Percentiles rank a stretch among this genome's conserved stretches.
Conservation (phyloP, 2,329 filamentous ascomycete species). For the Alternaria novae-zelandiae region DNA sequence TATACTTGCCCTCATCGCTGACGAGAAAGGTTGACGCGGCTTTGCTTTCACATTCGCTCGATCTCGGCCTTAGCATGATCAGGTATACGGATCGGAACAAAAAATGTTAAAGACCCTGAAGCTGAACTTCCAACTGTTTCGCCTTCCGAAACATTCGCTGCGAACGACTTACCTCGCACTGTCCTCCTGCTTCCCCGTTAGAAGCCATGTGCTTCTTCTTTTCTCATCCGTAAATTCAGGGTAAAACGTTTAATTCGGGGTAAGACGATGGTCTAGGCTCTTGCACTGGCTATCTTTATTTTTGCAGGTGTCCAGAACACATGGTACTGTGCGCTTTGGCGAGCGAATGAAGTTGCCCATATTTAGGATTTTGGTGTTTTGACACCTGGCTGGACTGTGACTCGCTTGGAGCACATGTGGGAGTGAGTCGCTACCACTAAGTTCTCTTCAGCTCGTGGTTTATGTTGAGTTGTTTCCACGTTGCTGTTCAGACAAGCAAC, state of each 20-base stretch:
- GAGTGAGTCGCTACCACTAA: not conserved
- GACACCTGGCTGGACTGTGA: not conserved
- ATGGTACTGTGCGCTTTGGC: not conserved
- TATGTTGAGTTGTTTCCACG: not conserved
- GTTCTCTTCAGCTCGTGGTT: not conserved
- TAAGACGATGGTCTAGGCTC: not conserved
- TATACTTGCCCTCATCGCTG: not conserved
- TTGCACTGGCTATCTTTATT: not conserved
- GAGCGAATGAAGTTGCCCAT: not conserved
- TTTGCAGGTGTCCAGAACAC: not conserved
- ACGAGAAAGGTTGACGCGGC: not conserved
- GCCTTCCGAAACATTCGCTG: not conserved
- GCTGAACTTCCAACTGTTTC: not conserved
- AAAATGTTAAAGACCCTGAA: not conserved
- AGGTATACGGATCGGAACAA: not conserved
- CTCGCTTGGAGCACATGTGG: not conserved
- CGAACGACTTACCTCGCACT: slow-evolving; percentile 1
- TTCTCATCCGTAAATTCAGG: not conserved
- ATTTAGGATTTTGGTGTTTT: not conserved
- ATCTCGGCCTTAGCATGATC: not conserved
- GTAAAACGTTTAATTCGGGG: not conserved
- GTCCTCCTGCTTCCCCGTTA: not conserved
- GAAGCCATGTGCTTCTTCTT: not conserved
- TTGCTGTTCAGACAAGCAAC: not conserved
- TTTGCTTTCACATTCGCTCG: not conserved